Evolutionary conservation across 352 stramenopile genomes (phyloP).

Genomic region (Phytophthora crassamura): DNA sequence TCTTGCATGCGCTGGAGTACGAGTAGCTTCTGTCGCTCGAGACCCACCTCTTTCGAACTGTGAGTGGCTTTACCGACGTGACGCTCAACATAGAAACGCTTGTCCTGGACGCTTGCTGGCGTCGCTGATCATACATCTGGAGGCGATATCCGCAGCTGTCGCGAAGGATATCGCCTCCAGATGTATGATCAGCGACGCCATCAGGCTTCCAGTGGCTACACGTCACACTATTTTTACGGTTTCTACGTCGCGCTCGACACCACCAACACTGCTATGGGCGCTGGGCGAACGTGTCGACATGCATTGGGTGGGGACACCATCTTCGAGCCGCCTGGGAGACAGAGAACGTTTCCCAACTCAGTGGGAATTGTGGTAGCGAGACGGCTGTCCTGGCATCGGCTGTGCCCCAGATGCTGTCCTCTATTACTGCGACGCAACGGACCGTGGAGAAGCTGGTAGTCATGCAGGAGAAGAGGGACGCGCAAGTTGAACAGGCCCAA

Average conservation of each 20-base stretch:
- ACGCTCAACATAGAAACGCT: too few relatives aligned
- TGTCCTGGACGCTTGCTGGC: not conserved
- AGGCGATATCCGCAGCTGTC: slow-evolving; percentile 1
- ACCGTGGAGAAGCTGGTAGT: not conserved
- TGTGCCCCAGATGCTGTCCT: slow-evolving; percentile 8
- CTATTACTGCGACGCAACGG: slow-evolving; percentile 4
- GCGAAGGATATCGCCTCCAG: too few relatives aligned
- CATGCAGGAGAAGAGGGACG: not conserved
- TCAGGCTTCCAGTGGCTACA: slow-evolving; percentile 1
- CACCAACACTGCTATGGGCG: not conserved
- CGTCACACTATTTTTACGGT: slow-evolving; percentile 12
- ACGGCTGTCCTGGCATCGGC: slow-evolving; percentile 1
- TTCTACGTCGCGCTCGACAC: slow-evolving; percentile 5
- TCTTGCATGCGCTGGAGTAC: too few relatives aligned
- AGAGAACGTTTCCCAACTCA: slow-evolving; percentile 18
- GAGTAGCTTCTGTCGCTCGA: too few relatives aligned
- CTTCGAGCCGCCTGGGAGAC: slow-evolving; percentile 2
- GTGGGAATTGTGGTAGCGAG: not conserved
- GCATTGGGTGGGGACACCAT: slow-evolving; percentile 6
- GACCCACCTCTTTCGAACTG: too few relatives aligned
- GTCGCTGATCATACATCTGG: slow-evolving; percentile 14
- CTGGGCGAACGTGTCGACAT: not conserved
- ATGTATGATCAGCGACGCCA: too few relatives aligned
- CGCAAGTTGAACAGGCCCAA: not conserved
- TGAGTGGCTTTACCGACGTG: too few relatives aligned